These are phyloP conservation scores for Physcia stellaris DNA, from an alignment of 495 filamentous ascomycete species.

Conservation along the genomic window DNA sequence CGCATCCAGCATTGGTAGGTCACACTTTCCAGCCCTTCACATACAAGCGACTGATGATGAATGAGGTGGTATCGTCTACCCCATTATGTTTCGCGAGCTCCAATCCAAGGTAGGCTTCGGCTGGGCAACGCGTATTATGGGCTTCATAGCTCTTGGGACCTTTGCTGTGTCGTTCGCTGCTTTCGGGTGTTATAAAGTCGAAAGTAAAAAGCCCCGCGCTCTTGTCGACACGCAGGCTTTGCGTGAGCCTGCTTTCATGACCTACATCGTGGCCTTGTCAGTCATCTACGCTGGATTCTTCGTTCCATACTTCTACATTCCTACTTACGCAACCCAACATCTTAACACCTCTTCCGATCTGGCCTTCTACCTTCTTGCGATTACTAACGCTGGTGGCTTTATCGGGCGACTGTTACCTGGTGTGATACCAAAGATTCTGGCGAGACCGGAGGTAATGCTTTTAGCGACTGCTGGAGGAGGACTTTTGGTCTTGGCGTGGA, in stretches of 20 bases:
- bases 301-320: slow-evolving; percentile 31
- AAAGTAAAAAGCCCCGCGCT: slow-evolving; percentile 11
- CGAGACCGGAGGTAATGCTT: slow-evolving; percentile 22
- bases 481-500: slow-evolving; percentile 24
- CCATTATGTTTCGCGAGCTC: slow-evolving; percentile 37
- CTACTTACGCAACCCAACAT: slow-evolving; percentile 13
- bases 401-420: slow-evolving; percentile 31
- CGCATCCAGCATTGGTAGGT: slow-evolving; percentile 23
- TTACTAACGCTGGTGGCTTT: slow-evolving; percentile 32
- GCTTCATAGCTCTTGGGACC: slow-evolving; percentile 34
- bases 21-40: too few species aligned
- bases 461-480: slow-evolving; percentile 16
- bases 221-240: slow-evolving; percentile 25
- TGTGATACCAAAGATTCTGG: slow-evolving; percentile 26
- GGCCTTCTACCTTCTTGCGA: slow-evolving; percentile 31
- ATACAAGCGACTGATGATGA: not conserved
- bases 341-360: slow-evolving; percentile 12
- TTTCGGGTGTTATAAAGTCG: slow-evolving; percentile 5
- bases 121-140: slow-evolving; percentile 40
- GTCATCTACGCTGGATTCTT: slow-evolving; percentile 26
- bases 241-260: slow-evolving; percentile 22
- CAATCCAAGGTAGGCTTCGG: slow-evolving; percentile 33
- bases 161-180: slow-evolving; percentile 20
- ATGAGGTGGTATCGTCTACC: slow-evolving; percentile 36
- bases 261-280: slow-evolving; percentile 19